Base-by-base conservation (phyloP, 2,329 filamentous ascomycete genomes). In the Macrophomina tecta region DNA sequence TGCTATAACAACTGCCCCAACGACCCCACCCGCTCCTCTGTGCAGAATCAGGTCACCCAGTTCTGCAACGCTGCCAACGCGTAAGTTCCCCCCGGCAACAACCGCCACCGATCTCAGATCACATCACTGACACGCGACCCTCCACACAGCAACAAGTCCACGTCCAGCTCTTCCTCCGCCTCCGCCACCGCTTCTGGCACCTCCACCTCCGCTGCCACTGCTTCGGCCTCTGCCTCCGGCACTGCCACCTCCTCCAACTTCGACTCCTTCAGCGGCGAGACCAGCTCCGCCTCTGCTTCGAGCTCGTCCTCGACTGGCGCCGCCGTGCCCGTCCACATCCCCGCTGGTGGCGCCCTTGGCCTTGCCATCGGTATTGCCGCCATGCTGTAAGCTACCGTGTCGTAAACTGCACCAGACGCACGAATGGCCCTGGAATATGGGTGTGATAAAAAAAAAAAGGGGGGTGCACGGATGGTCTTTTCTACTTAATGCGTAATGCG, bases 1-100 rank as follows among this genome's bases (percentile, higher is more conserved):
- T 90, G 88, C 84, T 89, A 88, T 80, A 85, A 85, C 81, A 87
- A 88, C 81, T 90, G 88, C 80, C 86, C 87, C 63, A 76, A 80
- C 70, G 81, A 84, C 72, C 69, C 79, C 16, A 76, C 34, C 55
- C 23, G 38, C 71, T 73, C 46, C 73, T 73, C 66, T 73, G 73
- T 77, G 49, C 66, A 78, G 71, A 76, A 76, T 71, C 72, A 75
- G 69, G 76, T 78, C 18, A 76, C 73, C 3, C 70, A 71, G 45
- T 79, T 69, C 74, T 84, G 82, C 71, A 73, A 75, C 61, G 82
- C 82, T 36, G 81, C 81, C 9, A 75, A 75, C 28, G 79, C 80
- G 68, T 79, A 76, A 71, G 76, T 72, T 3, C 5, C 16, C 38
- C 38, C 23, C 23, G 23, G 23, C 23, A 23, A 23, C 3, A 23